Percentiles rank a stretch among this genome's conserved stretches.
Evolutionary conservation across 164 flowering plant species (phyloP).

Genomic region (Tetrastigma voinierianum): DNA sequence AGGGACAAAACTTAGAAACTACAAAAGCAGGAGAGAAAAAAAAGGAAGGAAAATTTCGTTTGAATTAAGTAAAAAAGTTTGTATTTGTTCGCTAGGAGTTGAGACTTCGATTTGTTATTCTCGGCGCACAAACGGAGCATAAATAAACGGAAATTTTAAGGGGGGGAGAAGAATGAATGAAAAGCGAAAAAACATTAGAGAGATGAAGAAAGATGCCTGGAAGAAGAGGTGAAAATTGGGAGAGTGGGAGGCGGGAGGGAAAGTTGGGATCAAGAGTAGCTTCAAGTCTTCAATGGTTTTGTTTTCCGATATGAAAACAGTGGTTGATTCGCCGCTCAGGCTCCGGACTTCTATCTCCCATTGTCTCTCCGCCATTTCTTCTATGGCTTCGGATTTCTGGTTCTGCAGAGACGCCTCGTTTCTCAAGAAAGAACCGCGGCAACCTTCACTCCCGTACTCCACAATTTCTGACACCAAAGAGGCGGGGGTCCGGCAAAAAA

Average conservation of each 20-base stretch:
- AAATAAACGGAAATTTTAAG: not conserved
- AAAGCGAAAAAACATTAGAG: not conserved
- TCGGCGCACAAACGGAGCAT: no score
- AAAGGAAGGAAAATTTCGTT: no score
- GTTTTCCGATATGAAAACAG: conserved; percentile 31
- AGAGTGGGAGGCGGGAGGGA: conserved; percentile 49
- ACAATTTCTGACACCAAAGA: no score
- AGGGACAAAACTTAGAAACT: no score
- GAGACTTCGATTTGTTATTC: no score
- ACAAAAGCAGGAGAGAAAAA: no score
- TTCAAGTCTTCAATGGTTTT: conserved; percentile 54
- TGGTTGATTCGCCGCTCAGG: conserved; percentile 58
- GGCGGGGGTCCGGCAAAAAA: no score
- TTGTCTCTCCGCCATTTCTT: conserved; percentile 27
- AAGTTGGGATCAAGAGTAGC: conserved; percentile 45
- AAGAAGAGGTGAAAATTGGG: conserved; percentile 78
- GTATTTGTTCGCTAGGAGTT: no score
- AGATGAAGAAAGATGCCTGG: conserved; percentile 41
- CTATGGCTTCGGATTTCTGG: not conserved
- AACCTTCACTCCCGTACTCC: no score
- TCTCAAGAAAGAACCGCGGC: no score
- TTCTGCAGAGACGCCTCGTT: not conserved
- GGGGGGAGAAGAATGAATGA: not conserved
- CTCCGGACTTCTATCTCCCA: conserved; percentile 54
- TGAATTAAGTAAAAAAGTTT: no score